Percentiles rank a stretch among this genome's conserved stretches.
Conservation (phyloP, 352 stramenopile species). For the Phytophthora foliorum region DNA sequence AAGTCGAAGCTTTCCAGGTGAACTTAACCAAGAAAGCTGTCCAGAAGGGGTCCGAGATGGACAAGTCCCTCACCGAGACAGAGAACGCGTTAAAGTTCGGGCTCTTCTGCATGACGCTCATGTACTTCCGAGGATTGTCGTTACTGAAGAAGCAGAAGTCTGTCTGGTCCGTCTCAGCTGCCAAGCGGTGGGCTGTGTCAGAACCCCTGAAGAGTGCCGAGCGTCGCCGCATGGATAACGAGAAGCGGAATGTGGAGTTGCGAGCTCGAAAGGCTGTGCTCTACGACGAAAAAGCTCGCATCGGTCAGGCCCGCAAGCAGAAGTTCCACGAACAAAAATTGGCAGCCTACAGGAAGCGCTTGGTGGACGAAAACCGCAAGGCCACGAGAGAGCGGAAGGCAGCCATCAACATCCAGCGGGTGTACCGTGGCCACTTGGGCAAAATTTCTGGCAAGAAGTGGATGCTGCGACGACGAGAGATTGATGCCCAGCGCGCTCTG, state of each 20-base stretch:
- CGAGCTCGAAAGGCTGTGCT: slow-evolving; percentile 48
- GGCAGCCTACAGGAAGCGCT: slow-evolving; percentile 63
- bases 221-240: slow-evolving; percentile 60
- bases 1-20: slow-evolving; percentile 66
- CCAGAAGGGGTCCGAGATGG: slow-evolving; percentile 68
- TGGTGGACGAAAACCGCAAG: slow-evolving; percentile 73
- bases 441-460: slow-evolving; percentile 85
- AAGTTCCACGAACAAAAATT: slow-evolving; percentile 75
- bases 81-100: slow-evolving; percentile 96
- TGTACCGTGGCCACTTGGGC: slow-evolving; percentile 84
- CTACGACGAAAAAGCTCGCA: slow-evolving; percentile 70
- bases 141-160: slow-evolving; percentile 89
- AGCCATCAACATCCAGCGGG: slow-evolving; percentile 71
- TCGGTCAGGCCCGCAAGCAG: slow-evolving; percentile 66
- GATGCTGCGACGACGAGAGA: slow-evolving; percentile 85
- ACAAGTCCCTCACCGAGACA: slow-evolving; percentile 82
- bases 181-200: slow-evolving; percentile 27
- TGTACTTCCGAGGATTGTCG: slow-evolving; percentile 96
- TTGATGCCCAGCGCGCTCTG: slow-evolving; percentile 85
- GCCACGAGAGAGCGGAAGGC: slow-evolving; percentile 66
- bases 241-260: slow-evolving; percentile 53
- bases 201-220: slow-evolving; percentile 47
- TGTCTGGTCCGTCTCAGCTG: slow-evolving; percentile 68
- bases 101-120: slow-evolving; percentile 96
- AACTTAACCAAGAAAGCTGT: slow-evolving; percentile 70